These are phyloP conservation scores for Lagenaria siceraria DNA, from an alignment of 306 rosid species.

Conservation along the genomic window DNA sequence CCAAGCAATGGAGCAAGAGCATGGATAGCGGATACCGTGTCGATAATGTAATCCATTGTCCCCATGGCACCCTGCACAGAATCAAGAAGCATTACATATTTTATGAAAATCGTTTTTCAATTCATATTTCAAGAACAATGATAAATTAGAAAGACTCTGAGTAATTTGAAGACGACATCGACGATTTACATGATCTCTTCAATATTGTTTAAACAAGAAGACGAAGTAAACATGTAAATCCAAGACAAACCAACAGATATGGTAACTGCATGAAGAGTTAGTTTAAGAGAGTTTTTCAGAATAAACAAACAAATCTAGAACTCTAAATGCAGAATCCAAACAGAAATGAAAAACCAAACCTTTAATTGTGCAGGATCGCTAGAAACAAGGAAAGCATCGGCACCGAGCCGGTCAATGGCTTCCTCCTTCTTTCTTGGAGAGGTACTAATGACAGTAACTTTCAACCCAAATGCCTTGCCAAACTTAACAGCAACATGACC, in stretches of 20 bases:
- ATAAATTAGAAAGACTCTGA: not conserved
- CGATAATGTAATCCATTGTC: constrained; percentile 77
- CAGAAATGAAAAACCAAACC: constrained; percentile 18
- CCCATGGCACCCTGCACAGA: constrained; percentile 47
- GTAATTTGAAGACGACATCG: not conserved
- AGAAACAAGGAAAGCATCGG: constrained; percentile 70
- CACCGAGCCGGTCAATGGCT: constrained; percentile 59
- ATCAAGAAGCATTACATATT: not conserved
- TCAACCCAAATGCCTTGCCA: constrained; percentile 85
- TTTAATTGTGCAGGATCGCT: constrained; percentile 44
- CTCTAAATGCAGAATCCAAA: not conserved
- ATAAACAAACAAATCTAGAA: not conserved
- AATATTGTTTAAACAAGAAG: not conserved
- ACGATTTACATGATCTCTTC: not conserved
- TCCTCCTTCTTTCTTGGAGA: constrained; percentile 55
- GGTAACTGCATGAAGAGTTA: not conserved
- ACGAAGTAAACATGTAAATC: not conserved
- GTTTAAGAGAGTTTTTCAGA: not conserved
- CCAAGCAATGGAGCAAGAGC: constrained; percentile 51
- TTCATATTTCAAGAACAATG: not conserved
- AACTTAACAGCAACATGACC: constrained; percentile 85
- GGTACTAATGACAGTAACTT: constrained; percentile 85
- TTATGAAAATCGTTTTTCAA: not conserved
- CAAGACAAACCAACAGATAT: not conserved
- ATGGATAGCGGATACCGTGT: constrained; percentile 74